Percentiles rank a stretch among this genome's conserved stretches.
These are phyloP conservation scores for Cylindrotheca closterium DNA, from an alignment of 108 stramenopile species.

Conservation along the genomic window DNA sequence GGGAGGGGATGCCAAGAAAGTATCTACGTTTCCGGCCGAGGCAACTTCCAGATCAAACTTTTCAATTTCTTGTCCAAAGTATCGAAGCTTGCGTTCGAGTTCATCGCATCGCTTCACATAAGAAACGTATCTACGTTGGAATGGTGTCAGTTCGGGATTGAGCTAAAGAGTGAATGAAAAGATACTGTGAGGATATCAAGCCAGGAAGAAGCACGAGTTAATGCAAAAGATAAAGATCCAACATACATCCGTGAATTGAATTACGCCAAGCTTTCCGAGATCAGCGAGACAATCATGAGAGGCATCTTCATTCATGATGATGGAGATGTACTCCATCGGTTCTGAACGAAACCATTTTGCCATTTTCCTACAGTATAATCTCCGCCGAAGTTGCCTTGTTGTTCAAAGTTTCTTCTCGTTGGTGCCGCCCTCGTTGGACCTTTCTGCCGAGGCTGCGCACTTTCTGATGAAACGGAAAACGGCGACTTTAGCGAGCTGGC, in stretches of 20 bases:
- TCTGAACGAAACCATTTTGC: constrained; percentile 98
- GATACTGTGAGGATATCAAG: not conserved
- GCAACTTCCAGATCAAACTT: constrained; percentile 82
- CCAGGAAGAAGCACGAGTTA: not conserved
- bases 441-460: too few species aligned
- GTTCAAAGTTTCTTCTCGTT: too few species aligned
- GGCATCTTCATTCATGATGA: constrained; percentile 97
- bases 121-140: constrained; percentile 96
- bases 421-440: too few species aligned
- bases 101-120: constrained; percentile 98
- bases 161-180: constrained; percentile 43
- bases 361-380: too few species aligned
- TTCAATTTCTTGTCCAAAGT: constrained; percentile 84
- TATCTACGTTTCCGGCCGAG: constrained; percentile 65
- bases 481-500: too few species aligned
- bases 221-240: too few species aligned
- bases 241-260: constrained; percentile 96
- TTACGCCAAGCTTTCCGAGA: constrained; percentile 89
- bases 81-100: constrained; percentile 96
- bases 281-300: constrained; percentile 93
- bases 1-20: constrained; percentile 49
- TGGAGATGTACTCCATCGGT: constrained; percentile 97
- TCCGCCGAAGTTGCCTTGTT: constrained; percentile 31
- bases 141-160: constrained; percentile 96
- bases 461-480: too few species aligned